Percentiles rank a stretch among this genome's conserved stretches.
Evolutionary conservation across 2,329 filamentous ascomycete genomes (phyloP).

Genomic region (Cordyceps cateniannulata): DNA sequence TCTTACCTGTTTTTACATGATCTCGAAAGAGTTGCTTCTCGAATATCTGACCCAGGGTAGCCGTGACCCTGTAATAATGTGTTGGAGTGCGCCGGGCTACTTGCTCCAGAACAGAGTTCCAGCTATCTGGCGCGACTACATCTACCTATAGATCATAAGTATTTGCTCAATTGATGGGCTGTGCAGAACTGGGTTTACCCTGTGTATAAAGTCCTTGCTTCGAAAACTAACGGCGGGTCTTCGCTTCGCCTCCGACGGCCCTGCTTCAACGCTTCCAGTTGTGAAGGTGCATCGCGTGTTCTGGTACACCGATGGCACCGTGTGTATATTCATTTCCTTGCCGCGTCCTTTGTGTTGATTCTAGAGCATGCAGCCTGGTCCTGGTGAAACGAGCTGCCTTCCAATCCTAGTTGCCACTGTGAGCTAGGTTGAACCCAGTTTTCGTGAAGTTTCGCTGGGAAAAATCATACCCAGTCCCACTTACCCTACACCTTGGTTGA

Average conservation of each 20-base stretch:
- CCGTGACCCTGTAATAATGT: slow-evolving; percentile 60
- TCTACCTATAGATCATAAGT: slow-evolving; percentile 45
- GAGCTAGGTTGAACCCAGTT: not conserved
- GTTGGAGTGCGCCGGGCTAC: slow-evolving; percentile 37
- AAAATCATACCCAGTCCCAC: slow-evolving; percentile 5
- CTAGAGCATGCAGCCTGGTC: not conserved
- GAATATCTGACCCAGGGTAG: slow-evolving; percentile 67
- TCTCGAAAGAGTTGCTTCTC: slow-evolving; percentile 71
- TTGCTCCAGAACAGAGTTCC: slow-evolving; percentile 46
- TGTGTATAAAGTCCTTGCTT: slow-evolving; percentile 51
- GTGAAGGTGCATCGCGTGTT: slow-evolving; percentile 68
- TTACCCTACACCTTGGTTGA: slow-evolving; percentile 4
- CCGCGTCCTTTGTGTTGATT: not conserved
- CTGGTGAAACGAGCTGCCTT: not conserved
- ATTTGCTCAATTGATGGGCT: not conserved
- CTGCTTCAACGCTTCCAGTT: not conserved
- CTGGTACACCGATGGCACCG: slow-evolving; percentile 42
- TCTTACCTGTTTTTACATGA: slow-evolving; percentile 71
- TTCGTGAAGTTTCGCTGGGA: not conserved
- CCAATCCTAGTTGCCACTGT: not conserved
- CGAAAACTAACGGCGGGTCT: not conserved
- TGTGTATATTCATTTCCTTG: slow-evolving; percentile 38
- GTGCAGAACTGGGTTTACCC: not conserved
- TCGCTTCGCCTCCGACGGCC: not conserved
- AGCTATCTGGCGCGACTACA: slow-evolving; percentile 64